These are phyloP conservation scores for Arthroderma sp. DNA, from an alignment of 2,329 filamentous ascomycete species.

Conservation along the genomic window DNA sequence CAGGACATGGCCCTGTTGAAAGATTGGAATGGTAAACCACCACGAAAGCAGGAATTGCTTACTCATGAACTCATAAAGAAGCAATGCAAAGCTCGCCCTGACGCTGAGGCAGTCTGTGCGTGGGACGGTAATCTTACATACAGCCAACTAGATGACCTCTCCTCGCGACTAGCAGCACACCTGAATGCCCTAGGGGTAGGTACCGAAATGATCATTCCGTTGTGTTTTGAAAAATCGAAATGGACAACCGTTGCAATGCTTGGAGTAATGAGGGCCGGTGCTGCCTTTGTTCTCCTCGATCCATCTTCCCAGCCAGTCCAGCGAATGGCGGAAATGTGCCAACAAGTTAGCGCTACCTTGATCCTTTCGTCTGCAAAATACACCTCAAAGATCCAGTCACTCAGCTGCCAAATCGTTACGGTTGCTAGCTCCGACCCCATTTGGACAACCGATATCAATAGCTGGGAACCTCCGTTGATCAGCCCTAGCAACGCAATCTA, in stretches of 20 bases:
- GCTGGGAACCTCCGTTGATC: conserved; percentile 41
- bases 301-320: conserved; percentile 11
- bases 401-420: neutral
- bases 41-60: neutral
- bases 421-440: neutral
- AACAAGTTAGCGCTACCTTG: neutral
- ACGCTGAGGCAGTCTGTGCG: conserved; percentile 15
- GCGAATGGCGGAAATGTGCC: conserved; percentile 6
- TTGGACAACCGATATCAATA: neutral
- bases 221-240: conserved; percentile 15
- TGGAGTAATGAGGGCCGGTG: conserved; percentile 14
- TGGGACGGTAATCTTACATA: conserved; percentile 17
- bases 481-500: conserved; percentile 31
- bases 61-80: conserved; percentile 15
- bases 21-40: conserved; percentile 1
- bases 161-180: conserved; percentile 9
- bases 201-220: conserved; percentile 10
- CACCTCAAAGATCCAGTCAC: neutral
- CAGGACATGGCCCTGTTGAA: neutral
- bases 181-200: conserved; percentile 8
- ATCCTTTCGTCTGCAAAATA: conserved; percentile 5
- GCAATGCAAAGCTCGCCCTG: conserved; percentile 8
- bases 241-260: conserved; percentile 13
- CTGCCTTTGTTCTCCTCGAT: conserved; percentile 12
- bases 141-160: conserved; percentile 14